phyloP scores from a whole-genome alignment of 257 asterid genomes.

The Nicotiana attenuata region DNA sequence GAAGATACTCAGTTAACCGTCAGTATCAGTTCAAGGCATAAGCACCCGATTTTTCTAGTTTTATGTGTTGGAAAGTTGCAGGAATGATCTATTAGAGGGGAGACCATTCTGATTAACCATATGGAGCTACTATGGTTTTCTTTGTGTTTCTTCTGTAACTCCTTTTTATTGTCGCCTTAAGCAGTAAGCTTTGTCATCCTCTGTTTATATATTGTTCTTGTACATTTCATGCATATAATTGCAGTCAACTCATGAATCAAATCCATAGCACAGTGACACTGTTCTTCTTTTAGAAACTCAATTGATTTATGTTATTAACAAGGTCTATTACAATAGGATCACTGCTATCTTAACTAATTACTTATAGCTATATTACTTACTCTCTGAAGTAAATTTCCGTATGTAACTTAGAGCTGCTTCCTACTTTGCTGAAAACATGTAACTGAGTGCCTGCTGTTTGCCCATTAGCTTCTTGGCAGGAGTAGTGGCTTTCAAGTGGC shows the following conservation, averaged over 20 bases:
- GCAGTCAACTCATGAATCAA: neutral
- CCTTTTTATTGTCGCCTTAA: neutral
- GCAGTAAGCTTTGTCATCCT: neutral
- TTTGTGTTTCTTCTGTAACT: neutral
- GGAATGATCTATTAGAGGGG: neutral
- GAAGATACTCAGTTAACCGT: neutral
- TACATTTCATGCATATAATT: neutral
- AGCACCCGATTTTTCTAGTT: neutral
- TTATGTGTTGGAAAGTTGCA: slow-evolving; percentile 1
- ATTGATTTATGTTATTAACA: neutral
- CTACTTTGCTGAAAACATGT: neutral
- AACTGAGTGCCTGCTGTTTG: slow-evolving; percentile 8
- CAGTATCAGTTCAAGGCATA: neutral
- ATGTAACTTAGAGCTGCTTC: neutral
- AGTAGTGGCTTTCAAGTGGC: slow-evolving; percentile 99
- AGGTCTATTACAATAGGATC: neutral
- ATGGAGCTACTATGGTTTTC: neutral
- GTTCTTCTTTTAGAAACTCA: neutral
- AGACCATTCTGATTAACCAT: neutral
- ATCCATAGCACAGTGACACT: neutral
- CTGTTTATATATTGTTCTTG: neutral
- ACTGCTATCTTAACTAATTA: neutral
- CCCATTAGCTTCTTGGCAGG: slow-evolving; percentile 90
- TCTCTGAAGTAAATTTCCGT: neutral
- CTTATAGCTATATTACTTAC: neutral